These are phyloP conservation scores for Colletotrichum trifolii DNA, from an alignment of 2,329 filamentous ascomycete species.

Conservation along the genomic window DNA sequence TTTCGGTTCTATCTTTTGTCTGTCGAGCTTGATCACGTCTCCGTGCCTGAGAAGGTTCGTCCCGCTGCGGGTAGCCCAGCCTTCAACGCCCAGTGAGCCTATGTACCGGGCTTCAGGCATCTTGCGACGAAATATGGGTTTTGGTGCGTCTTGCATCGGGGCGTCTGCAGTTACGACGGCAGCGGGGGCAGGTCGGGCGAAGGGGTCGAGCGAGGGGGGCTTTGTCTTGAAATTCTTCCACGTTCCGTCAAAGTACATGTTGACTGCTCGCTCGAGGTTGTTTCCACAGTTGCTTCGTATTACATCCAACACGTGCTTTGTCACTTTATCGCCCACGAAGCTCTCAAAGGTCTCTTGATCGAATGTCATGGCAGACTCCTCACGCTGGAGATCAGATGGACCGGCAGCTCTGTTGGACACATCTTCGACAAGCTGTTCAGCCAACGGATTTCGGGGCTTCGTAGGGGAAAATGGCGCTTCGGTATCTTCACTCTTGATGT, in stretches of 20 bases:
- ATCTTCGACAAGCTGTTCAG: constrained; percentile 39
- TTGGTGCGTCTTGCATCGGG: constrained; percentile 13
- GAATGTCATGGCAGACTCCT: constrained; percentile 55
- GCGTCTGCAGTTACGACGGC: constrained; percentile 1
- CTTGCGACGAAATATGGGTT: constrained; percentile 36
- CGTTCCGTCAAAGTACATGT: constrained; percentile 77
- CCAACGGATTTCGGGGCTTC: constrained; percentile 36
- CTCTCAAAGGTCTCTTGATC: constrained; percentile 68
- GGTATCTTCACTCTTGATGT: constrained; percentile 37
- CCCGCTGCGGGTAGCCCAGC: constrained; percentile 91
- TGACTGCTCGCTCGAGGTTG: constrained; percentile 71
- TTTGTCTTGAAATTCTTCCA: constrained; percentile 64
- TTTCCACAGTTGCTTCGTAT: constrained; percentile 67
- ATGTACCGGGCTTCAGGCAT: constrained; percentile 74
- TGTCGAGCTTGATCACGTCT: constrained; percentile 86
- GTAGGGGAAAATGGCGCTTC: constrained; percentile 30
- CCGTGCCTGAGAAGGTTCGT: constrained; percentile 79
- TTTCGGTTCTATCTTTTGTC: constrained; percentile 77
- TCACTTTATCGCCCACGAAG: constrained; percentile 69
- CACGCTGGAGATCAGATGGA: constrained; percentile 36
- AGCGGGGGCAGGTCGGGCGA: neutral
- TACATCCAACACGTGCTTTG: constrained; percentile 57
- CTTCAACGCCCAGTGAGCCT: constrained; percentile 90
- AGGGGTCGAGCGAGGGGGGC: constrained; percentile 17
- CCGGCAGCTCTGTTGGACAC: constrained; percentile 33